Conservation (phyloP, 1,284 basidiomycete genomes). For the Rugosomyces carneus region DNA sequence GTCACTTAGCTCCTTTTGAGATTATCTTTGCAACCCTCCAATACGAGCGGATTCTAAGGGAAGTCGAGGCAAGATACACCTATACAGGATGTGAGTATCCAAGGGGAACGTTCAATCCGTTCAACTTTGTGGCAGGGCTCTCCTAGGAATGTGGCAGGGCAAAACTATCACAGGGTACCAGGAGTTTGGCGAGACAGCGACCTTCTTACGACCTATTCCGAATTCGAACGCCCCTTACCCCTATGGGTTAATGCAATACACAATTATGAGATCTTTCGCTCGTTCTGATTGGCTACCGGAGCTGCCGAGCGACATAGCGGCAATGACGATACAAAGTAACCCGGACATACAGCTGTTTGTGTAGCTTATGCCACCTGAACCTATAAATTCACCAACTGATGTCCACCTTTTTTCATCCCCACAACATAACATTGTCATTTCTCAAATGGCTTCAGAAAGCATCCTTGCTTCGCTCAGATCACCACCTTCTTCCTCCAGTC, state of each 20-base stretch:
- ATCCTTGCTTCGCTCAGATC: constrained; percentile 14
- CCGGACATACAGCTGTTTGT: too few relatives aligned
- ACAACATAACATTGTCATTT: constrained; percentile 16
- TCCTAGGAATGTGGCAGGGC: not conserved
- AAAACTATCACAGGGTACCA: constrained; percentile 12
- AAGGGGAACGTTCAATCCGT: not conserved
- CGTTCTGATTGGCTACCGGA: constrained; percentile 20
- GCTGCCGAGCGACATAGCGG: constrained; percentile 28
- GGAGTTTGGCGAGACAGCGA: constrained; percentile 7
- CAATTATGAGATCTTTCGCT: constrained; percentile 23
- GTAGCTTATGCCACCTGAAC: constrained; percentile 18
- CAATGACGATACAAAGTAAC: constrained; percentile 18
- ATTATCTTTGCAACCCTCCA: too few relatives aligned
- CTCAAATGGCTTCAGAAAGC: constrained; percentile 15
- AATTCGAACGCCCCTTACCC: constrained; percentile 30
- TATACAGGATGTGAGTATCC: not conserved
- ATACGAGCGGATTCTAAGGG: not conserved
- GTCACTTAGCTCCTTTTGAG: too few relatives aligned
- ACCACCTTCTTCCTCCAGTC: constrained; percentile 15
- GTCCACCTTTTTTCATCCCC: constrained; percentile 1
- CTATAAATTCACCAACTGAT: constrained; percentile 25
- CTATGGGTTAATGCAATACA: constrained; percentile 25
- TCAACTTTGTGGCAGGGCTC: not conserved
- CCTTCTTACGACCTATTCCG: constrained; percentile 20
- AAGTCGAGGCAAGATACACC: not conserved